Conservation (phyloP, 2,329 filamentous ascomycete genomes). For the Cryphonectria nitschkei region DNA sequence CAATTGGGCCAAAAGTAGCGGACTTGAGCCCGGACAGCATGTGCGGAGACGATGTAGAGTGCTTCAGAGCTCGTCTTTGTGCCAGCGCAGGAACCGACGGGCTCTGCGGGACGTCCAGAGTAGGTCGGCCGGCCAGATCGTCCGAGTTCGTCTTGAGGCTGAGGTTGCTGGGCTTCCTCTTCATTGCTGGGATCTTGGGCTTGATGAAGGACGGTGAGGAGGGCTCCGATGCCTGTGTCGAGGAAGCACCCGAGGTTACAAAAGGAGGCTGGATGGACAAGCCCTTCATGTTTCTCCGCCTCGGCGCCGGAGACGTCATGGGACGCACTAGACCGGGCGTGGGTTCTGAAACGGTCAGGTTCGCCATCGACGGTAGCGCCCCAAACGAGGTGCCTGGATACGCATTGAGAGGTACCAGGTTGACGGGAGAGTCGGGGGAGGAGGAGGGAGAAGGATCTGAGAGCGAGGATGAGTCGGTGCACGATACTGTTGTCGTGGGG, state of each 20-base stretch:
- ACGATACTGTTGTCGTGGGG: slow-evolving; percentile 91
- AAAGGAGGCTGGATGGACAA: slow-evolving; percentile 74
- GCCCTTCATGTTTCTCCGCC: slow-evolving; percentile 84
- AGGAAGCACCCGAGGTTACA: slow-evolving; percentile 49
- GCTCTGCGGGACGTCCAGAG: slow-evolving; percentile 59
- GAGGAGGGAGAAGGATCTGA: slow-evolving; percentile 91
- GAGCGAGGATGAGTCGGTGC: slow-evolving; percentile 86
- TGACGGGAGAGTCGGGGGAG: slow-evolving; percentile 86
- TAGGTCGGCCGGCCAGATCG: slow-evolving; percentile 54
- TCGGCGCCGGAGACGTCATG: slow-evolving; percentile 70
- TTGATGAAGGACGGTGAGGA: slow-evolving; percentile 80
- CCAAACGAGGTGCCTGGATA: slow-evolving; percentile 66
- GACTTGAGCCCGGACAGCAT: slow-evolving; percentile 65
- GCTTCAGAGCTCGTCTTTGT: slow-evolving; percentile 66
- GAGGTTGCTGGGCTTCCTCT: slow-evolving; percentile 76
- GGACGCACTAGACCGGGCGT: slow-evolving; percentile 52
- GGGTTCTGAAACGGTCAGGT: slow-evolving; percentile 50
- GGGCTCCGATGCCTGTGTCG: slow-evolving; percentile 64
- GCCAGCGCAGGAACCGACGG: slow-evolving; percentile 61
- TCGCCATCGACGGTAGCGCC: slow-evolving; percentile 49
- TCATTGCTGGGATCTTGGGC: slow-evolving; percentile 71
- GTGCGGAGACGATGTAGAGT: slow-evolving; percentile 69
- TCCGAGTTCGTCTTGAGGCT: slow-evolving; percentile 74
- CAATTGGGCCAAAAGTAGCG: slow-evolving; percentile 61
- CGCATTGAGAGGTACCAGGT: slow-evolving; percentile 70